Evolutionary conservation across 2,329 filamentous ascomycete genomes (phyloP).

Genomic region (Penicillium hordei): DNA sequence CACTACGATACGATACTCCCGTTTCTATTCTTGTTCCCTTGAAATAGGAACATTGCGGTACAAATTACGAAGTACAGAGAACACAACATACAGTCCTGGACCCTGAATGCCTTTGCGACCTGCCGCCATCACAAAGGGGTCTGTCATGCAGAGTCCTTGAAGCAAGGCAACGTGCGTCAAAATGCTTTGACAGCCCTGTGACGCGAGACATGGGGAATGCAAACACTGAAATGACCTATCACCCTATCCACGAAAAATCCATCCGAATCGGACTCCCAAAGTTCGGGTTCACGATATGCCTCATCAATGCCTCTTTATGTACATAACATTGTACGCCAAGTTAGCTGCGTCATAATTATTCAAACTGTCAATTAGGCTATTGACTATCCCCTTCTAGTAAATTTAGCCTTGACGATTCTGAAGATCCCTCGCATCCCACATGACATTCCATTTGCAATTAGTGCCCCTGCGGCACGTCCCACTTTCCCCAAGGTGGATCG

Average conservation of each 20-base stretch:
- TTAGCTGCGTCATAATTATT: not conserved
- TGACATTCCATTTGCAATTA: slow-evolving; percentile 15
- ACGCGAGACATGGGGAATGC: slow-evolving; percentile 22
- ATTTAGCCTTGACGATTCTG: not conserved
- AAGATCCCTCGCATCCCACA: slow-evolving; percentile 20
- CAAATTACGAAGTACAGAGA: not conserved
- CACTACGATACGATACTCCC: not conserved
- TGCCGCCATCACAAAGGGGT: slow-evolving; percentile 16
- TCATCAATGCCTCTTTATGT: not conserved
- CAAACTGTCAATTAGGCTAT: not conserved
- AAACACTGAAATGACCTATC: not conserved
- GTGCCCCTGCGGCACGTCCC: slow-evolving; percentile 23
- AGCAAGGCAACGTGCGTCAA: slow-evolving; percentile 3
- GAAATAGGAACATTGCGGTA: not conserved
- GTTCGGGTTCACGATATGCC: not conserved
- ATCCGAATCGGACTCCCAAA: too few species aligned
- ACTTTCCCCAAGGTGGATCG: slow-evolving; percentile 17
- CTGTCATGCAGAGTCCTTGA: slow-evolving; percentile 10
- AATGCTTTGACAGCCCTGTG: slow-evolving; percentile 16
- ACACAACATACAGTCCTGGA: not conserved
- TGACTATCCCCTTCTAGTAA: not conserved
- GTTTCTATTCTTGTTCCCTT: not conserved
- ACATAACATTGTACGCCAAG: not conserved
- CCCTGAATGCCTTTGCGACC: not conserved
- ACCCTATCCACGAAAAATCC: not conserved